Evolutionary conservation across 2,329 filamentous ascomycete genomes (phyloP).

Genomic region (Aspergillus sp.): DNA sequence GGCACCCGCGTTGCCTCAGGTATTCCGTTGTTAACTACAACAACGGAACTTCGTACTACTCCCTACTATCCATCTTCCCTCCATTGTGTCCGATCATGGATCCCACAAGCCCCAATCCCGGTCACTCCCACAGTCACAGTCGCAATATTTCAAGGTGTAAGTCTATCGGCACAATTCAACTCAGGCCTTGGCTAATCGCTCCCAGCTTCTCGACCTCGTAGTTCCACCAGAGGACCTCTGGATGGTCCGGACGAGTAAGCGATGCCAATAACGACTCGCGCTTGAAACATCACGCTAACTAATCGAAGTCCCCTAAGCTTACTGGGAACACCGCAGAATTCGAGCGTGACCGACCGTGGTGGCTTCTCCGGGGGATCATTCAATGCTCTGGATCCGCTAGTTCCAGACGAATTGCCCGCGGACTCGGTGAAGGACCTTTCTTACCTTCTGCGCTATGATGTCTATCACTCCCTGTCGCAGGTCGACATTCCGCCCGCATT

Average conservation of each 20-base stretch:
- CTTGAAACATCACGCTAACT: constrained; percentile 14
- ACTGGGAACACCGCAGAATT: constrained; percentile 14
- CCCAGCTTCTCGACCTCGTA: constrained; percentile 42
- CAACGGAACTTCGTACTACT: neutral
- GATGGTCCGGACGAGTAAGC: constrained; percentile 69
- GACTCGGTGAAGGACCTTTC: constrained; percentile 69
- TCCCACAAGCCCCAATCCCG: constrained; percentile 9
- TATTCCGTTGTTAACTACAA: neutral
- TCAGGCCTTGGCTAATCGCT: constrained; percentile 12
- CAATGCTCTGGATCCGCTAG: constrained; percentile 35
- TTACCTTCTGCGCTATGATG: constrained; percentile 74
- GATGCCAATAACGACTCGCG: constrained; percentile 9
- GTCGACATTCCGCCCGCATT: constrained; percentile 64
- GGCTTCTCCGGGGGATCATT: constrained; percentile 29
- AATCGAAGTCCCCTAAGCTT: constrained; percentile 27
- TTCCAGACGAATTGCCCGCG: constrained; percentile 34
- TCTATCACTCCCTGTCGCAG: constrained; percentile 77
- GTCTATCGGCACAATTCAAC: constrained; percentile 6
- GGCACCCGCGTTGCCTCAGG: constrained; percentile 1
- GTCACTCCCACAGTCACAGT: constrained; percentile 22
- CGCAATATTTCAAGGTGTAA: constrained; percentile 41
- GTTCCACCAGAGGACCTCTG: constrained; percentile 72
- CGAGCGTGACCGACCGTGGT: constrained; percentile 15
- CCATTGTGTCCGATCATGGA: constrained; percentile 9
- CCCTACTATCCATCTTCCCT: neutral